Base-by-base conservation (phyloP, 2,329 filamentous ascomycete genomes). In the Amylocarpus encephaloides region DNA sequence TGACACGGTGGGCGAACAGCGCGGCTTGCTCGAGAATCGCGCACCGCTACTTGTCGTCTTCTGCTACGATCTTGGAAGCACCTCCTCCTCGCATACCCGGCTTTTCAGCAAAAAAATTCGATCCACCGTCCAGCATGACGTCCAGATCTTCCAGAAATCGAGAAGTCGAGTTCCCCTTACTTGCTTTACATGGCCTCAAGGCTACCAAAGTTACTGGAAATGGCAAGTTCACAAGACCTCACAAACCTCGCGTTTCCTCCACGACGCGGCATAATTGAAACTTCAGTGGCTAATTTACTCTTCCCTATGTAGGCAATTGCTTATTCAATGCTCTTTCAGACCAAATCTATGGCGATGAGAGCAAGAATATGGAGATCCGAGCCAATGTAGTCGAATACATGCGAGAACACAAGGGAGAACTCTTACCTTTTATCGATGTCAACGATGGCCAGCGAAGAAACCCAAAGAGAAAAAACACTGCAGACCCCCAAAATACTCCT, bases 261-360 rank as follows among this genome's bases (percentile, higher is more conserved):
- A 46, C 34, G 18, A 38, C 16, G 30, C 39, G 26, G 44, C 43
- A 35, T 40, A 43, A 7, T 48, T 45, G 10, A 26, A 40, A 9
- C 35, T 42, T 51, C 50, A 46, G 32, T 39, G 26, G 40, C 56
- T 53, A 53, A 54, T 38, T 29, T 34, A 36, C 29, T 6, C 26
- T 5, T 38, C 64, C 52, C 56, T 34, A 29, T 51, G 38, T 58
- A 85, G 83, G 82, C 59, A 85, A 85, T 69, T 86, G 83, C 66
- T 75, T 86, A 34, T 86, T 85, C 70, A 80, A 82, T 66, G 81
- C 81, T 54, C 71, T 85, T 35, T 82, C 79, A 56, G 80, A 85
- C 64, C 81, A 86, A 70, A 66, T 86, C 46, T 83, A 80, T 63
- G 82, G 80, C 55, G 68, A 77, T 61, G 77, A 82, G 61, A 69